Percentiles rank a stretch among this genome's conserved stretches.
Evolutionary conservation across 352 stramenopile species (phyloP).

Genomic region (Phytophthora pseudosyringae): DNA sequence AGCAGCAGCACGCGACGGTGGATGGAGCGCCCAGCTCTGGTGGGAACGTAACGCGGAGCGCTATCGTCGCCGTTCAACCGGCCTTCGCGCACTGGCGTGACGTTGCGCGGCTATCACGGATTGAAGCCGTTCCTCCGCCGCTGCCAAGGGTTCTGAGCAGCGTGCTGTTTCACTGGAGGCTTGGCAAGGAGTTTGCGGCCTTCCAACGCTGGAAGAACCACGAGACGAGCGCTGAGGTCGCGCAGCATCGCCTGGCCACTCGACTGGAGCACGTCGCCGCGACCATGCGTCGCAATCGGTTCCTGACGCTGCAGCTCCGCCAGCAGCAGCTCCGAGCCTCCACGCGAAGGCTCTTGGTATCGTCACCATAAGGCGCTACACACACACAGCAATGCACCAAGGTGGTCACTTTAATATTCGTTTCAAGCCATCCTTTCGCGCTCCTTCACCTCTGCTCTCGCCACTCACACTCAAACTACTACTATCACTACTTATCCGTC

Average conservation of each 20-base stretch:
- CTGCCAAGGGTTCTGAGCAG: conserved; percentile 24
- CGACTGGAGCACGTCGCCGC: conserved; percentile 34
- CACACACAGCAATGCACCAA: neutral
- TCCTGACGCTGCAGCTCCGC: conserved; percentile 30
- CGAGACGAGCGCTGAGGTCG: conserved; percentile 20
- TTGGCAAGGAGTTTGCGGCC: conserved; percentile 35
- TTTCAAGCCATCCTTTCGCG: conserved; percentile 6
- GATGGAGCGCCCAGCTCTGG: neutral
- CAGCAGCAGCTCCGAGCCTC: conserved; percentile 40
- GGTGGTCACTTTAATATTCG: conserved; percentile 21
- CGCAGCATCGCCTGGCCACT: conserved; percentile 36
- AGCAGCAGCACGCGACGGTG: conserved; percentile 2
- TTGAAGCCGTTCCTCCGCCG: conserved; percentile 19
- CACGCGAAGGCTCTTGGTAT: conserved; percentile 5
- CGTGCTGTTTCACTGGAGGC: conserved; percentile 45
- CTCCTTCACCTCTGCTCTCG: conserved; percentile 7
- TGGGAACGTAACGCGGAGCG: conserved; percentile 7
- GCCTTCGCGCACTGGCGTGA: conserved; percentile 32
- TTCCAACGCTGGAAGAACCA: conserved; percentile 49
- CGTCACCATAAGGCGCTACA: neutral
- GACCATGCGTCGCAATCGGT: conserved; percentile 42
- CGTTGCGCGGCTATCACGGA: neutral
- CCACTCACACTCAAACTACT: conserved; percentile 14
- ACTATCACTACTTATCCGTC: conserved; percentile 17
- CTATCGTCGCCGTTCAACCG: conserved; percentile 21